Conservation (phyloP, 1,284 basidiomycete genomes). For the Phellopilus nigrolimitatus region DNA sequence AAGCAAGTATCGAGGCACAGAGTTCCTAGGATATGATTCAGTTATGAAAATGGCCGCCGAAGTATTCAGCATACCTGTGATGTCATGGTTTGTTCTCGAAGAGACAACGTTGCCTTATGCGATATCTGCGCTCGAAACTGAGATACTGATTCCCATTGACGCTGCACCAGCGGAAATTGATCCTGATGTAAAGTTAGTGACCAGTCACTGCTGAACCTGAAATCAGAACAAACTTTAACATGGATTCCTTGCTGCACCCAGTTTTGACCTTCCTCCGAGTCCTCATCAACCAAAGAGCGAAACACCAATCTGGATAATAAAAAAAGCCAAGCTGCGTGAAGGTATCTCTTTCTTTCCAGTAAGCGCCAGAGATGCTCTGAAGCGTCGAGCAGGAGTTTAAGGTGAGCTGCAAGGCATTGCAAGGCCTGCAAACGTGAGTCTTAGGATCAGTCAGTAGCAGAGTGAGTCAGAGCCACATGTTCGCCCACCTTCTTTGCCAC, state of each 20-base stretch:
- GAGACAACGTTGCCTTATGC: constrained; percentile 71
- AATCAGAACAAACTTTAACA: constrained; percentile 42
- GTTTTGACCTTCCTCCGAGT: constrained; percentile 53
- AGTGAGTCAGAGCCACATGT: not conserved
- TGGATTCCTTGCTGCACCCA: constrained; percentile 63
- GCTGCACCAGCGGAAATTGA: constrained; percentile 78
- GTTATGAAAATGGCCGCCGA: no score
- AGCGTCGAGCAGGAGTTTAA: constrained; percentile 83
- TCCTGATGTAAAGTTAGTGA: constrained; percentile 39
- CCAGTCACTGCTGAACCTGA: not conserved
- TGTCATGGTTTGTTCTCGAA: constrained; percentile 52
- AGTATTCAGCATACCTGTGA: constrained; percentile 40
- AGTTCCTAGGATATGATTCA: constrained; percentile 43
- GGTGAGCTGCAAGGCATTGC: constrained; percentile 77
- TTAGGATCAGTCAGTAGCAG: constrained; percentile 28
- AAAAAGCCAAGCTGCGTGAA: constrained; percentile 83
- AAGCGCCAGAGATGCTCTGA: constrained; percentile 86
- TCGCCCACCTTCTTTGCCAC: constrained; percentile 8
- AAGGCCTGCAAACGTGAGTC: constrained; percentile 65
- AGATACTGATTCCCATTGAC: constrained; percentile 84
- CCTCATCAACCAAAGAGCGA: constrained; percentile 54
- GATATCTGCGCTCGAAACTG: constrained; percentile 84
- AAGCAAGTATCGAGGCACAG: constrained; percentile 71
- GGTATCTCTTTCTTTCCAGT: constrained; percentile 71
- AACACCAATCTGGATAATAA: constrained; percentile 80